phyloP scores from a whole-genome alignment of 2,329 filamentous ascomycete genomes.

The Beauveria australis region DNA sequence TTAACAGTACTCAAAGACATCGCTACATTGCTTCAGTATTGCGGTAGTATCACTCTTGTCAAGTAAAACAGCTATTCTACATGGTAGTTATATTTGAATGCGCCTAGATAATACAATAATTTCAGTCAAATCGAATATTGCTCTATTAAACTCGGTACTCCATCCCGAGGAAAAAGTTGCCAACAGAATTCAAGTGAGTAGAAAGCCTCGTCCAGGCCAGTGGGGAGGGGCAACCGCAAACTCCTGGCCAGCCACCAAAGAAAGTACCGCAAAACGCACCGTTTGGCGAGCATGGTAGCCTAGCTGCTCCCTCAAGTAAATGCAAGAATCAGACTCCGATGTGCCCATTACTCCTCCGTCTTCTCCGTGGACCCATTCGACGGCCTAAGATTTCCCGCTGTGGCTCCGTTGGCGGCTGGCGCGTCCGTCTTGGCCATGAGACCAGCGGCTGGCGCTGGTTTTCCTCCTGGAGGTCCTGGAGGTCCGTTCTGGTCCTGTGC shows the following conservation, averaged over 20 bases:
- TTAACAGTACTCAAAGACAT: no score
- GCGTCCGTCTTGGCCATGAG: background rate
- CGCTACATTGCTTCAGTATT: no score
- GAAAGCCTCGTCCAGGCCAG: background rate
- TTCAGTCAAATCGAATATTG: no score
- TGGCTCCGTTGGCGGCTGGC: background rate
- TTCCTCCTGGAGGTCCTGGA: background rate
- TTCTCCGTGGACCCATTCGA: background rate
- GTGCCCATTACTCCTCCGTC: background rate
- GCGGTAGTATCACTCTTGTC: no score
- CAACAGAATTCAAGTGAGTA: background rate
- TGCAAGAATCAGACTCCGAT: background rate
- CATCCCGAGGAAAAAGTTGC: background rate
- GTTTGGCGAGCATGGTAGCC: background rate
- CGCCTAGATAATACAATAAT: no score
- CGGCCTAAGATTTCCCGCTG: background rate
- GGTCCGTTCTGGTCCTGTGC: constrained; percentile 4
- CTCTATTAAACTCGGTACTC: background rate
- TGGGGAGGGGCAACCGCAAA: background rate
- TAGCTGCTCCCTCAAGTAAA: background rate
- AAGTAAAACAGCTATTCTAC: no score
- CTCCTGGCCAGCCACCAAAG: background rate
- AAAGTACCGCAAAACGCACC: background rate
- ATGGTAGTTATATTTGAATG: no score
- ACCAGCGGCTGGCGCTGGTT: background rate